A percentile compares a stretch with the other conserved stretches of the same genome.
Evolutionary conservation across 2,329 filamentous ascomycete species (phyloP).

Genomic region (Huntiella bhutanensis): DNA sequence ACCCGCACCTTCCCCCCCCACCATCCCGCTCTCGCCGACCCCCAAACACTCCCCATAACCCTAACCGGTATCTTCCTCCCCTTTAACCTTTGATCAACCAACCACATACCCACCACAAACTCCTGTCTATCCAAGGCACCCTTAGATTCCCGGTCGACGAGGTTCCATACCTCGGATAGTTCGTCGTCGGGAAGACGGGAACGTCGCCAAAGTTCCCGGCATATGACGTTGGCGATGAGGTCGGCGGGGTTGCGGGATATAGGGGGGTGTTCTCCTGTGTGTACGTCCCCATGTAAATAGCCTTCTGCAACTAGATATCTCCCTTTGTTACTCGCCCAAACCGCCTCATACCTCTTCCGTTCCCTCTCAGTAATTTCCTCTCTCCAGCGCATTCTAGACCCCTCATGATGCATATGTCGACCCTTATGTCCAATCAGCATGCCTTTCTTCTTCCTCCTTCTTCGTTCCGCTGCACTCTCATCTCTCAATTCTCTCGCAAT

Average conservation of each 20-base stretch:
- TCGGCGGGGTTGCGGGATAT: slow-evolving; percentile 20
- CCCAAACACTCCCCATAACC: slow-evolving; percentile 60
- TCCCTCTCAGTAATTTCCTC: slow-evolving; percentile 54
- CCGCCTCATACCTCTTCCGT: slow-evolving; percentile 62
- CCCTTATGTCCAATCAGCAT: slow-evolving; percentile 21
- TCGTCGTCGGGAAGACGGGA: slow-evolving; percentile 49
- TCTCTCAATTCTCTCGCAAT: slow-evolving; percentile 20
- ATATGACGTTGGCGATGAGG: slow-evolving; percentile 47
- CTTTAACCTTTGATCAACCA: slow-evolving; percentile 63
- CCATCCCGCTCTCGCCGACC: slow-evolving; percentile 36
- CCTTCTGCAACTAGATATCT: slow-evolving; percentile 22
- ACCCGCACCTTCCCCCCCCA: background rate
- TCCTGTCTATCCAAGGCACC: slow-evolving; percentile 46
- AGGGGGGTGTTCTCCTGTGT: background rate
- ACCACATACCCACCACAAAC: slow-evolving; percentile 70
- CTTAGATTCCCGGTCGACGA: slow-evolving; percentile 40
- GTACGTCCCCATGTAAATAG: slow-evolving; percentile 2
- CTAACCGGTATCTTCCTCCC: slow-evolving; percentile 57
- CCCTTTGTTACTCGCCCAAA: slow-evolving; percentile 69
- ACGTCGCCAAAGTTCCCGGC: slow-evolving; percentile 55
- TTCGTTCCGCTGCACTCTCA: slow-evolving; percentile 32
- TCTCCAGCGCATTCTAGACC: slow-evolving; percentile 55
- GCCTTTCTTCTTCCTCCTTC: slow-evolving; percentile 25
- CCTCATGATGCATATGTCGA: slow-evolving; percentile 56
- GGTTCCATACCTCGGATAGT: slow-evolving; percentile 57